phyloP scores from a whole-genome alignment of 495 filamentous ascomycete species.

The Neurospora sp. region DNA sequence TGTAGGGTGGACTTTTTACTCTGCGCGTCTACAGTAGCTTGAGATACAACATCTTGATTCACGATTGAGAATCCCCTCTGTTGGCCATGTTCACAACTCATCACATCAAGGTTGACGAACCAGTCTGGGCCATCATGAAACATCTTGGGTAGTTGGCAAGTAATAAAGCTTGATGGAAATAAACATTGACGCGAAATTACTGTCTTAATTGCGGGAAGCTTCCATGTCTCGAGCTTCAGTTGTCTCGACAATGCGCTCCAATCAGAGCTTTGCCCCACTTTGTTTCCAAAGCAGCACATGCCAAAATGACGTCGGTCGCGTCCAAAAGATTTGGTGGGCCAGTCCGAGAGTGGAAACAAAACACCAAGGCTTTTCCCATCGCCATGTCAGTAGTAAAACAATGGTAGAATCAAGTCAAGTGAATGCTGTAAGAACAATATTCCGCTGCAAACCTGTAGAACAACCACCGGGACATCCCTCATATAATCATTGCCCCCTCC shows the following conservation, averaged over 20 bases:
- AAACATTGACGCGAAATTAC: background rate
- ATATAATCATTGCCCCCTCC: conserved; percentile 28
- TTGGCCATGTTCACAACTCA: no score
- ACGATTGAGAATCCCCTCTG: background rate
- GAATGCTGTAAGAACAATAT: no score
- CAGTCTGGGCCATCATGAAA: background rate
- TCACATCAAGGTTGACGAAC: no score
- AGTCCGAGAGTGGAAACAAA: background rate
- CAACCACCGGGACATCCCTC: background rate
- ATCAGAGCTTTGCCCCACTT: background rate
- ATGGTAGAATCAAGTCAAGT: no score
- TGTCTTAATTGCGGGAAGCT: background rate
- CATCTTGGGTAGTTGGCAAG: no score
- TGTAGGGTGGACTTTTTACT: background rate
- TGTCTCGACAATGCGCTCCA: background rate
- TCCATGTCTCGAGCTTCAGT: no score
- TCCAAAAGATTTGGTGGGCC: background rate
- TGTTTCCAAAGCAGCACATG: background rate
- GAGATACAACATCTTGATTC: background rate
- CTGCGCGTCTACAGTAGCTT: background rate
- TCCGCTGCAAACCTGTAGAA: background rate
- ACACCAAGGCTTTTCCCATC: background rate
- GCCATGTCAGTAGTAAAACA: background rate
- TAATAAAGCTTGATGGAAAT: background rate
- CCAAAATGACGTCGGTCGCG: background rate